Conservation (phyloP, 2,329 filamentous ascomycete genomes). For the Botryotinia calthae region DNA sequence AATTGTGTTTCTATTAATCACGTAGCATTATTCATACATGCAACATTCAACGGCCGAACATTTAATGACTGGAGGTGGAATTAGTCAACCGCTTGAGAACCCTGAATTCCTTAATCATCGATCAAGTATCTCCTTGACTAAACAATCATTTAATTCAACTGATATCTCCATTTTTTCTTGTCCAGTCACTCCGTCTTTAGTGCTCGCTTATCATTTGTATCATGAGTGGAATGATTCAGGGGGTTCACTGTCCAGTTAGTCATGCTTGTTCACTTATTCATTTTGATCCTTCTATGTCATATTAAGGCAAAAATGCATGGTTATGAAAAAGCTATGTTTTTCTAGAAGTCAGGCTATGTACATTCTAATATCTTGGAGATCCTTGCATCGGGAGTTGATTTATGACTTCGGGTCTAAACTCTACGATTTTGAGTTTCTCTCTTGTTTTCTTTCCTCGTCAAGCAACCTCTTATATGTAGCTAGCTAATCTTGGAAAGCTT, state of each 20-base stretch:
- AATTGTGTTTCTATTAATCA: background rate
- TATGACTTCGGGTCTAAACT: background rate
- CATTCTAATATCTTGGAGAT: background rate
- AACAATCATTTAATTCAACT: background rate
- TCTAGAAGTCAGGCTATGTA: background rate
- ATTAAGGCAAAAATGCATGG: background rate
- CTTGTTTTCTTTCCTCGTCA: too few species aligned
- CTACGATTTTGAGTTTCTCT: background rate
- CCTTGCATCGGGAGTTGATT: too few species aligned
- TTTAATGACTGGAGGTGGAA: rapidly evolving
- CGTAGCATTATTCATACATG: background rate
- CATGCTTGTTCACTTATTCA: background rate
- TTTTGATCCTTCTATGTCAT: background rate
- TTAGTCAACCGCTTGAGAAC: background rate
- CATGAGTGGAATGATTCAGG: too few species aligned
- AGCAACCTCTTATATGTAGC: too few species aligned
- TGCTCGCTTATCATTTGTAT: background rate
- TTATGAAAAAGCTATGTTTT: background rate
- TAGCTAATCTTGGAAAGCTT: too few species aligned
- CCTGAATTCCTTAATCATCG: background rate
- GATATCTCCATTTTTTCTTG: background rate
- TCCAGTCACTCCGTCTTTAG: background rate
- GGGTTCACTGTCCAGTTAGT: background rate
- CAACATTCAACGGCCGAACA: rapidly evolving
- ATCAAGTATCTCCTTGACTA: background rate